Conservation (phyloP, 2,329 filamentous ascomycete species). For the Apiospora sp. region DNA sequence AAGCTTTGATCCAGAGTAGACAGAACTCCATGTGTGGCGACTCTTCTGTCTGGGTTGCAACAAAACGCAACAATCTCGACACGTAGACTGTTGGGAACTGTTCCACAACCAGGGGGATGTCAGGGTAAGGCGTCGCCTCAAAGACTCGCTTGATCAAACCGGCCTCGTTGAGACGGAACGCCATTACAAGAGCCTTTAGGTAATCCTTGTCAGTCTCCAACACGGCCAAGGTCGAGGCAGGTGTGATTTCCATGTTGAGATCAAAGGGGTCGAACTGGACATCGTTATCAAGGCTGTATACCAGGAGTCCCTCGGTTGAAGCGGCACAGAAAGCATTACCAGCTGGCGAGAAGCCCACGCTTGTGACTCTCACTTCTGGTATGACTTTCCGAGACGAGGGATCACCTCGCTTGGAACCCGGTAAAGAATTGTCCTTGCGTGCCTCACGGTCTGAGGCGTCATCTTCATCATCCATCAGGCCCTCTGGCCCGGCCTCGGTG, state of each 20-base stretch:
- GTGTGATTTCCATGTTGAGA: constrained; percentile 92
- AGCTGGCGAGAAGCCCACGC: constrained; percentile 87
- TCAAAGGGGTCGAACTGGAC: constrained; percentile 96
- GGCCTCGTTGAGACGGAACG: constrained; percentile 91
- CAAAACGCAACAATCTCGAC: constrained; percentile 82
- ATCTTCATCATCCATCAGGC: constrained; percentile 85
- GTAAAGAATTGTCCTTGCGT: constrained; percentile 78
- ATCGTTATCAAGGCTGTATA: constrained; percentile 88
- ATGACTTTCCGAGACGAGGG: constrained; percentile 78
- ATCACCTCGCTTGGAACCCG: constrained; percentile 84
- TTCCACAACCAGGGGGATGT: constrained; percentile 80
- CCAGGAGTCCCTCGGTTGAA: constrained; percentile 90
- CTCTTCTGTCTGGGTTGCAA: constrained; percentile 86
- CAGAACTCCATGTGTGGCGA: constrained; percentile 96
- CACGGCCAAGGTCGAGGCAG: constrained; percentile 78
- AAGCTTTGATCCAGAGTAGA: constrained; percentile 86
- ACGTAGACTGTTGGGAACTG: constrained; percentile 88
- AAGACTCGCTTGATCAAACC: constrained; percentile 86
- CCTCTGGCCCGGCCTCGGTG: constrained; percentile 87
- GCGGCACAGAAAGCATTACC: constrained; percentile 93
- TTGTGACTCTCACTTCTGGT: constrained; percentile 84
- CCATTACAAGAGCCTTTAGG: constrained; percentile 94
- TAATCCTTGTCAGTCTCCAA: constrained; percentile 77
- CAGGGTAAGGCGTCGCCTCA: constrained; percentile 77
- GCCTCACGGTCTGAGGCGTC: constrained; percentile 91